Evolutionary conservation across 73 alveolate species (phyloP).

Genomic region (Blepharisma japonicum): DNA sequence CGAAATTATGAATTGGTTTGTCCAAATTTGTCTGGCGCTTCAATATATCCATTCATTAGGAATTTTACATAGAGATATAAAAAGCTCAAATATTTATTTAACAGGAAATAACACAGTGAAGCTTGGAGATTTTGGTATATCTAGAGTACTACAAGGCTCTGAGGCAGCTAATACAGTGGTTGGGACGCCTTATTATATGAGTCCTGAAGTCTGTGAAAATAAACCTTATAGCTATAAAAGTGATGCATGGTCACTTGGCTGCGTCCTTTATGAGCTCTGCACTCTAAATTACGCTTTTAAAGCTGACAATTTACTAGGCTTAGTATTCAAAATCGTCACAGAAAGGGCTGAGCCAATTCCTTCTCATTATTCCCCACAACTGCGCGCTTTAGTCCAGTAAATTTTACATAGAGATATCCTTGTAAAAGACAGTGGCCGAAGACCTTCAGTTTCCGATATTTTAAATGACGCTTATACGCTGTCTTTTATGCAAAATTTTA

Average conservation of each 20-base stretch:
- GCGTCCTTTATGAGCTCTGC: conserved; percentile 95
- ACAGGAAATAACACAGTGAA: conserved; percentile 48
- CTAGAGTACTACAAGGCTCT: conserved; percentile 44
- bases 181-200: conserved; percentile 56
- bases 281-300: conserved; percentile 91
- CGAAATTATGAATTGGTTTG: conserved; percentile 73
- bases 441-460: conserved; percentile 66
- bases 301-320: conserved; percentile 86
- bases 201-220: conserved; percentile 90
- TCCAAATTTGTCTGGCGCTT: conserved; percentile 58
- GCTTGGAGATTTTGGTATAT: conserved; percentile 69
- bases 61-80: conserved; percentile 86
- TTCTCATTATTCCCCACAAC: conserved; percentile 64
- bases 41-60: conserved; percentile 73
- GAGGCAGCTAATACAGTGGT: conserved; percentile 39
- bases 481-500: conserved; percentile 55
- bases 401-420: conserved; percentile 33
- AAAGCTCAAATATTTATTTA: conserved; percentile 48
- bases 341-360: conserved; percentile 89
- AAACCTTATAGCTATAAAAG: conserved; percentile 88
- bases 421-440: conserved; percentile 57
- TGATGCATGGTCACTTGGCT: conserved; percentile 99
- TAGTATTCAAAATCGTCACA: conserved; percentile 78
- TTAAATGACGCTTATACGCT: conserved; percentile 50
- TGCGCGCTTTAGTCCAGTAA: conserved; percentile 48